Evolutionary conservation across 2,329 filamentous ascomycete species (phyloP), one percentile per base, ranked within the genome.

Genomic region (Emergomyces pasteurianus): DNA sequence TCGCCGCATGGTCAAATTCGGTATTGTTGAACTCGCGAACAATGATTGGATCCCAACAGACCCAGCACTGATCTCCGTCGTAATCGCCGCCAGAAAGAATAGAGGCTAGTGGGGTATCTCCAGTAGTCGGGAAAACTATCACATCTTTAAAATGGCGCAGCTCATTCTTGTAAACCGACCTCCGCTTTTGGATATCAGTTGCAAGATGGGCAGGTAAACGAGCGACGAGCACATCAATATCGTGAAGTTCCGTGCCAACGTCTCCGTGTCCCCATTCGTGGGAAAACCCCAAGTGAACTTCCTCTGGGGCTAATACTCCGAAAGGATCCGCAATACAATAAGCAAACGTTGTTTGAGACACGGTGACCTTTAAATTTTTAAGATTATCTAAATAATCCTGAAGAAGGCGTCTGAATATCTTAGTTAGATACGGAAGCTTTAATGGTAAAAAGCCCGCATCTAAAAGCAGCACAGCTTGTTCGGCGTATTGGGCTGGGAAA

Each of bases 1-100:
- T 65, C 7, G 69, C 53, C 3, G 65, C 56, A 3, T 76, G 79
- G 9, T 62, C 43, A 26, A 80, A 72, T 2, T 77, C 74, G 0
- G 80, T 79, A 66, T 86, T 86, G 2, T 66, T 63, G 67, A 86
- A 86, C 0, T 71, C 73, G 0, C 69, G 62, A 0, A 82, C 80
- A 0, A 86, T 75, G 5, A 70, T 69, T 2, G 73, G 71, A 58
- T 86, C 83, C 82, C 83, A 86, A 66, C 81, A 84, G 0, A 84
- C 68, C 81, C 83, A 86, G 34, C 83, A 74, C 2, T 71, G 79
- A 61, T 87, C 84, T 0, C 84, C 84, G 64, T 87, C 84, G 61
- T 86, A 86, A 66, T 87, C 84, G 9, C 84, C 84, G 5, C 84
- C 84, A 28, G 84, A 84, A 0, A 86, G 71, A 67, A 83, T 81